Conservation (phyloP, 2,329 filamentous ascomycete genomes). For the Exserohilum rostratum region DNA sequence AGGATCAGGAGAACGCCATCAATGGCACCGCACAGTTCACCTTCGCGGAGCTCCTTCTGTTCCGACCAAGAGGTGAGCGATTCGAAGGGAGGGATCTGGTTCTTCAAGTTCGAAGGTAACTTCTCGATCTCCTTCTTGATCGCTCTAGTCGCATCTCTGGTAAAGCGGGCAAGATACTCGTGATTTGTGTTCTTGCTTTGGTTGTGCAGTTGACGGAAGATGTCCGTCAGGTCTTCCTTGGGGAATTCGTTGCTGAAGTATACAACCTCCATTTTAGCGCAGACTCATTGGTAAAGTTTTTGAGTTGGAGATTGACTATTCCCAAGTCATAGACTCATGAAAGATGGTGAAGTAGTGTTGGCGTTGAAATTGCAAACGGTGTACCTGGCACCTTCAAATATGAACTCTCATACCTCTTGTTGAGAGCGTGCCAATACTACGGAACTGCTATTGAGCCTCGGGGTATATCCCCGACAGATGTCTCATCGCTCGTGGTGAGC, state of each 20-base stretch:
- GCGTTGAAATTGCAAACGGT: too few species aligned
- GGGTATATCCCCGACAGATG: not conserved
- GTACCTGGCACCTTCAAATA: not conserved
- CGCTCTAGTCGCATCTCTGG: constrained; percentile 49
- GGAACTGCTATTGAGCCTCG: not conserved
- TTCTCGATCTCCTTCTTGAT: constrained; percentile 50
- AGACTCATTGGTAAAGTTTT: not conserved
- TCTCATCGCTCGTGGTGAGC: not conserved
- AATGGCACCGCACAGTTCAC: constrained; percentile 52
- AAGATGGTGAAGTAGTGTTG: not conserved
- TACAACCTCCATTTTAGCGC: constrained; percentile 38
- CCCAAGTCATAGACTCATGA: not conserved
- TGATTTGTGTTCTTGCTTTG: constrained; percentile 51
- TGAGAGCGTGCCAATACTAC: not conserved
- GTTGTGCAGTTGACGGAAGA: constrained; percentile 50
- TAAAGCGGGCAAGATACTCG: constrained; percentile 49
- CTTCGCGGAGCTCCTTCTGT: constrained; percentile 46
- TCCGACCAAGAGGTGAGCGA: constrained; percentile 47
- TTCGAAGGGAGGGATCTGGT: constrained; percentile 48
- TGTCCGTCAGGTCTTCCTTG: constrained; percentile 50
- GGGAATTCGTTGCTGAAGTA: constrained; percentile 60
- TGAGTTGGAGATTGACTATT: not conserved
- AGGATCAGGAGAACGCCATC: constrained; percentile 54
- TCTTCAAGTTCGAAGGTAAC: constrained; percentile 36
- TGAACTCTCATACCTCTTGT: not conserved